Percentiles rank a stretch among this genome's conserved stretches.
Evolutionary conservation across 1,139 yeast species (phyloP).

Genomic region (Suhomyces wounanorum): DNA sequence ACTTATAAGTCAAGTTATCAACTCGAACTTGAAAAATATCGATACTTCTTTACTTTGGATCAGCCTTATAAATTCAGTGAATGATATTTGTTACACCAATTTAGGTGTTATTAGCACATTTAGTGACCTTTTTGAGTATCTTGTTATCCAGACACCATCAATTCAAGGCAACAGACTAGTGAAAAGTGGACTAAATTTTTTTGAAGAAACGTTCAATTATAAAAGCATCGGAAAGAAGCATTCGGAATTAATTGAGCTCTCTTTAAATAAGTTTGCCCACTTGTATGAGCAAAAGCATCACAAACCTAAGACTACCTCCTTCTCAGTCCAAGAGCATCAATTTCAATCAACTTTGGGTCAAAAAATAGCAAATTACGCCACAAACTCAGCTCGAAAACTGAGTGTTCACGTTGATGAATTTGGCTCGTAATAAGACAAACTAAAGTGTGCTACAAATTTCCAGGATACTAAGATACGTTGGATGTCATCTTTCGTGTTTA

Average conservation of each 20-base stretch:
- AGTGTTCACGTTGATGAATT: slow-evolving; percentile 36
- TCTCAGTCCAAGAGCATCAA: neutral
- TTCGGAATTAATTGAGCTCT: neutral
- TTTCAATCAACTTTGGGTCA: neutral
- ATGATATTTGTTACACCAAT: slow-evolving; percentile 35
- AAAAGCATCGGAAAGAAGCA: neutral
- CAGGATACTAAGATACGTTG: too few species aligned
- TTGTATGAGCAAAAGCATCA: neutral
- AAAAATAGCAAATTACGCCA: neutral
- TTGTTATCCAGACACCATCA: slow-evolving; percentile 15
- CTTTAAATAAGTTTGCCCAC: neutral
- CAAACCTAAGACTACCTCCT: neutral
- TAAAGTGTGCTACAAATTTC: too few species aligned
- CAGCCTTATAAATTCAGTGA: slow-evolving; percentile 29
- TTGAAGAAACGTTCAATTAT: slow-evolving; percentile 25
- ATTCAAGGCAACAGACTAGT: slow-evolving; percentile 24
- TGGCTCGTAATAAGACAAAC: slow-evolving; percentile 10
- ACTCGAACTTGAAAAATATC: neutral
- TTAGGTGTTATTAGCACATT: slow-evolving; percentile 24
- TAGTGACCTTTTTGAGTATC: slow-evolving; percentile 22
- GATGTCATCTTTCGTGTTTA: too few species aligned
- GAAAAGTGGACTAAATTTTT: slow-evolving; percentile 27
- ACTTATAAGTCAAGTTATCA: slow-evolving; percentile 11
- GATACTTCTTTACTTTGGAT: slow-evolving; percentile 28
- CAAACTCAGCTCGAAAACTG: slow-evolving; percentile 29